Percentiles rank a stretch among this genome's conserved stretches.
Conservation (phyloP, 345 rosid genomes). For the Citrus mangshanensis region DNA sequence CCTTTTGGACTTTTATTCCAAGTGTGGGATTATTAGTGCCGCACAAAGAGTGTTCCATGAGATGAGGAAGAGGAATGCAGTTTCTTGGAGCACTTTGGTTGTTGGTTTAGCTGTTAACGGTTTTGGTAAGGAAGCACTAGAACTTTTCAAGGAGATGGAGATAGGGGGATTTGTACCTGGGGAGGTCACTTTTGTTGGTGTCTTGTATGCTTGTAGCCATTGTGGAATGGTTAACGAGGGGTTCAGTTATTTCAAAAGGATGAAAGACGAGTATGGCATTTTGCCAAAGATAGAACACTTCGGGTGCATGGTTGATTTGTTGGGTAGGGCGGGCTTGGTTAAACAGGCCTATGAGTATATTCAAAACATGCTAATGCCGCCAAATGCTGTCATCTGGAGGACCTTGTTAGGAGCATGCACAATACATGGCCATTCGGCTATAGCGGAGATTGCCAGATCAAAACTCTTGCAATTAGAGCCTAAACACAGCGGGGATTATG, state of each 20-base stretch:
- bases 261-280: conserved; percentile 61
- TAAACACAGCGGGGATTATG: conserved; percentile 73
- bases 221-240: conserved; percentile 84
- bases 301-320: conserved; percentile 89
- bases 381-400: conserved; percentile 83
- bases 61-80: conserved; percentile 57
- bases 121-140: conserved; percentile 70
- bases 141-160: conserved; percentile 55
- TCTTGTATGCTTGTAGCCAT: conserved; percentile 87
- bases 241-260: conserved; percentile 54
- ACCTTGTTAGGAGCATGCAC: conserved; percentile 71
- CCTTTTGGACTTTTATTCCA: conserved; percentile 74
- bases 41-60: conserved; percentile 53
- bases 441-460: conserved; percentile 63
- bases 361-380: conserved; percentile 52
- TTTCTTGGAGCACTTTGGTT: conserved; percentile 79
- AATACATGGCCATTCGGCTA: conserved; percentile 47
- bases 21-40: conserved; percentile 60
- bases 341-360: conserved; percentile 57
- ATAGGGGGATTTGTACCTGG: conserved; percentile 43
- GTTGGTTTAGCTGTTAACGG: conserved; percentile 87
- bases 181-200: conserved; percentile 76
- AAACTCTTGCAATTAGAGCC: conserved; percentile 59
- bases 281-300: conserved; percentile 75
- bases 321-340: conserved; percentile 78